These are phyloP conservation scores for Pythium biforme DNA, from an alignment of 352 stramenopile genomes.

Conservation along the genomic window DNA sequence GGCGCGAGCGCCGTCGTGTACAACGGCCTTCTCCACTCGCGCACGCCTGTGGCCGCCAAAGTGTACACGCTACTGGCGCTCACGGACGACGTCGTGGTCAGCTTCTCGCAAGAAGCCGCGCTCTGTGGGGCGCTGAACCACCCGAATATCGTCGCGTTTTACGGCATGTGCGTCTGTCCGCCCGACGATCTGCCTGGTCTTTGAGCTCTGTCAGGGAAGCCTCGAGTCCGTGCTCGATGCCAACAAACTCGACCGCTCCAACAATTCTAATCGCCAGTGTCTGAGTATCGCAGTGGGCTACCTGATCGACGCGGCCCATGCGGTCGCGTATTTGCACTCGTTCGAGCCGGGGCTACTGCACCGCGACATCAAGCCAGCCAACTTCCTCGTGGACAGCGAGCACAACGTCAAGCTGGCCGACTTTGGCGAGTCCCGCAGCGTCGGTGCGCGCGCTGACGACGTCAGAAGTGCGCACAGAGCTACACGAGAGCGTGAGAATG, in stretches of 20 bases:
- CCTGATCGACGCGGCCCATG: conserved; percentile 40
- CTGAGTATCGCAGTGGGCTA: conserved; percentile 32
- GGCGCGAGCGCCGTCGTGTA: conserved; percentile 62
- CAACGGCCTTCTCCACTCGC: conserved; percentile 49
- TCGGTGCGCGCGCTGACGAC: neutral
- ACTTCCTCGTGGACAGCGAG: conserved; percentile 63
- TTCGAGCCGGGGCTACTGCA: conserved; percentile 70
- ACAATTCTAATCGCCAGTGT: conserved; percentile 50
- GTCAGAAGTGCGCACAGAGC: neutral
- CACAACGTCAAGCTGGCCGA: neutral
- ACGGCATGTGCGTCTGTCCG: conserved; percentile 22
- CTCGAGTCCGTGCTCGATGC: conserved; percentile 52
- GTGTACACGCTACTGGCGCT: conserved; percentile 62
- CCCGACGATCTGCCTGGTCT: conserved; percentile 47
- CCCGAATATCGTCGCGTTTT: too few relatives aligned
- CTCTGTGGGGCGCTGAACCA: too few relatives aligned
- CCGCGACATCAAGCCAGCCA: conserved; percentile 29
- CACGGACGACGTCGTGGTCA: conserved; percentile 51
- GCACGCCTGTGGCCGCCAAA: conserved; percentile 61
- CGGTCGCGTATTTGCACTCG: conserved; percentile 72
- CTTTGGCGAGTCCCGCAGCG: neutral
- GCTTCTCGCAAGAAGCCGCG: too few relatives aligned
- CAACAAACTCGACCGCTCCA: conserved; percentile 27
- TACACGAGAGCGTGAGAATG: too few relatives aligned
- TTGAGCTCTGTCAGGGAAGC: conserved; percentile 62